Base-by-base conservation (phyloP, 805 yeast genomes). In the Sporopachydermia quercuum region DNA sequence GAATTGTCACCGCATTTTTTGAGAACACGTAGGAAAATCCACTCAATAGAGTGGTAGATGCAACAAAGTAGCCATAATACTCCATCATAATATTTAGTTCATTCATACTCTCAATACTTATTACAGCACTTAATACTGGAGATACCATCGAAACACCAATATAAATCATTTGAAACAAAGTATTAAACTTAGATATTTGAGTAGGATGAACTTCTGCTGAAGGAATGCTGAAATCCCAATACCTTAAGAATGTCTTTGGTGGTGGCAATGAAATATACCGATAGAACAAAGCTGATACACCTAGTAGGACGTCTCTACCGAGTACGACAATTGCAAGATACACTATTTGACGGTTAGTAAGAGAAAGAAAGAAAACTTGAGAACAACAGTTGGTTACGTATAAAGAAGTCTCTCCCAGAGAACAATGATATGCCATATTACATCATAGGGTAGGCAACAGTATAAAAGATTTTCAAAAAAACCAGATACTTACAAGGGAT, bases 171-270 rank as follows among this genome's bases (percentile, higher is more conserved):
- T 91, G 99, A 44, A 91, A 68, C 1, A 78, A 84, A 0, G 99
- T 91, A 60, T 91, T 91, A 57, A 76, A 69, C 55, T 89, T 89
- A 8, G 95, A 85, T 16, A 93, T 74, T 33, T 67, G 62, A 3
- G 93, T 84, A 1, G 99, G 98, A 43, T 70, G 81, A 2, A 93
- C 94, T 42, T 82, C 84, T 1, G 85, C 94, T 16, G 86, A 78
- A 3, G 80, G 89, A 44, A 74, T 71, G 45, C 75, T 70, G 58
- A 89, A 70, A 56, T 91, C 94, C 69, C 85, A 77, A 55, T 67
- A 85, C 42, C 91, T 65, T 16, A 54, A 47, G 45, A 83, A 65
- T 0, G 94, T 82, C 49, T 71, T 76, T 14, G 95, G 95, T 1
- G 73, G 60, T 1, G 89, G 86, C 14, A 85, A 58, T 0, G 95